Evolutionary conservation across 306 rosid species (phyloP), one percentile per base, ranked within the genome.

Genomic region (Medicago ruthenica): DNA sequence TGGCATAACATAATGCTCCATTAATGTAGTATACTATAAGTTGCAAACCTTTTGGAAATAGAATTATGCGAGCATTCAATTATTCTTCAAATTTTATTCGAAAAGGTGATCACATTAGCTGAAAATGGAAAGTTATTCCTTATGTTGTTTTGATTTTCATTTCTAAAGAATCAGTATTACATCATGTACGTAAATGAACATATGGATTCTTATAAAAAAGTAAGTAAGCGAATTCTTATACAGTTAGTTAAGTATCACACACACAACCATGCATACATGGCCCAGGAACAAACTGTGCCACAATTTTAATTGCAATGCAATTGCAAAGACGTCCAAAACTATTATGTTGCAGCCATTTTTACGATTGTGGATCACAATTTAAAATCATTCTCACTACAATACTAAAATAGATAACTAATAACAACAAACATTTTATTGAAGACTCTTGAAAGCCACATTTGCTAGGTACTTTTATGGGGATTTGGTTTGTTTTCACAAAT

Each of bases 1-100:
- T 67, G 14, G 67, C 58, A 50, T 63, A 62, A 71, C 45, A 44
- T 58, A 58, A 22, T 58, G 64, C 77, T 64, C 40, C 73, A 36
- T 65, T 50, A 51, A 10, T 13, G 41, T 14, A 72, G 21, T 27
- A 27, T 14, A 72, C 15, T 27, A 27, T 10, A 57, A 42, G 67
- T 58, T 58, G 55, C 24, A 17, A 48, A 31, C 51, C 72, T 75
- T 73, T 61, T 45, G 70, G 15, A 44, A 27, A 62, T 61, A 11
- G 17, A 34, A 71, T 22, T 62, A 54, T 58, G 42, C 45, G 16
- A 73, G 74, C 61, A 73, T 57, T 36, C 39, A 34, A 39, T 8
- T 27, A 14, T 20, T 65, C 37, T 42, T 61, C 61, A 34, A 71
- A 37, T 21, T 65, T 36, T 65, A 21, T 76, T 69, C 74, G 3